phyloP scores from a whole-genome alignment of 1,284 basidiomycete genomes.

The Ustilago sp. region DNA sequence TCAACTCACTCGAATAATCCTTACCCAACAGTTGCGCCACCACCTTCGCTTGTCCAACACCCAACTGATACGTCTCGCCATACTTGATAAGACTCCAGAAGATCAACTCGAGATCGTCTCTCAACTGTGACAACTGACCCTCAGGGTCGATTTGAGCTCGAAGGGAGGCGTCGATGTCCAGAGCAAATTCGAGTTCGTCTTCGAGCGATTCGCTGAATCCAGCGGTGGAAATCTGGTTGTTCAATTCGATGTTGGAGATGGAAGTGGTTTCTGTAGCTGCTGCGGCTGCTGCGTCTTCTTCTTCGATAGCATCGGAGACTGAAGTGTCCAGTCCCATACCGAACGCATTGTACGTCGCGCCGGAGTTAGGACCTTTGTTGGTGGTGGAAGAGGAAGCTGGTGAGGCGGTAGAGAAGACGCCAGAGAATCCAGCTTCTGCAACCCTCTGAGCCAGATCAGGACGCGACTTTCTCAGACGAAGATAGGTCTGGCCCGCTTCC shows the following conservation, averaged over 20 bases:
- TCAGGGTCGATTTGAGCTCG: constrained; percentile 47
- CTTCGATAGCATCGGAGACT: constrained; percentile 24
- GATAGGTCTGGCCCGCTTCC: constrained; percentile 38
- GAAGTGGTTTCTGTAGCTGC: constrained; percentile 8
- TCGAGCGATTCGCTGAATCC: constrained; percentile 33
- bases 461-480: constrained; percentile 21
- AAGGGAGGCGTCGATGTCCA: constrained; percentile 33
- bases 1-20: constrained; percentile 41
- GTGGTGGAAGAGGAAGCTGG: constrained; percentile 10
- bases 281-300: constrained; percentile 25
- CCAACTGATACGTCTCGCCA: constrained; percentile 48
- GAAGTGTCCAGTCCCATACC: constrained; percentile 39
- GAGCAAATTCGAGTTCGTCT: constrained; percentile 44
- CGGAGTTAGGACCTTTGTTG: constrained; percentile 8
- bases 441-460: constrained; percentile 27
- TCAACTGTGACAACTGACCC: constrained; percentile 22
- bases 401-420: constrained; percentile 2
- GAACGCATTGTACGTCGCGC: constrained; percentile 28
- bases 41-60: constrained; percentile 47
- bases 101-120: constrained; percentile 50
- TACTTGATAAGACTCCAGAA: constrained; percentile 56
- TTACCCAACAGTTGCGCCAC: constrained; percentile 52
- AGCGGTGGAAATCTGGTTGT: constrained; percentile 26
- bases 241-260: constrained; percentile 1
- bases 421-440: constrained; percentile 23